Evolutionary conservation across 2,329 filamentous ascomycete species (phyloP).

Genomic region (Emergomyces africanus): DNA sequence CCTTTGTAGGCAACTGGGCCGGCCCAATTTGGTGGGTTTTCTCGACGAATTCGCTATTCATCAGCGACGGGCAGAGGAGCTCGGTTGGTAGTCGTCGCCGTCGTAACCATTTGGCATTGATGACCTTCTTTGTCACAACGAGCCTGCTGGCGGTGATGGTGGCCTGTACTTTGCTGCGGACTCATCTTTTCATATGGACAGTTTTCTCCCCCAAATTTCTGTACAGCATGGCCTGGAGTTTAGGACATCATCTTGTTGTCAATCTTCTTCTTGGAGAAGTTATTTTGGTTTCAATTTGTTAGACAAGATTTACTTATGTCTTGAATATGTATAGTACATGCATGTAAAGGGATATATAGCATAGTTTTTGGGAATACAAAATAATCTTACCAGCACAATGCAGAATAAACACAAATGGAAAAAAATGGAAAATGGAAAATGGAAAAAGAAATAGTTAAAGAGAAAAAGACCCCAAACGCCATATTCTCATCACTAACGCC

Average conservation of each 20-base stretch:
- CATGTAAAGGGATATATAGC: not conserved
- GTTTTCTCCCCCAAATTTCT: conserved; percentile 96
- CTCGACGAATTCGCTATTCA: conserved; percentile 35
- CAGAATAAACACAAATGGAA: not conserved
- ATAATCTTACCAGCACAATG: not conserved
- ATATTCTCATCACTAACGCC: not conserved
- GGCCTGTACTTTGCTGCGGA: conserved; percentile 70
- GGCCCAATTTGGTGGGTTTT: conserved; percentile 79
- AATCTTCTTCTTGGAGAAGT: conserved; percentile 52
- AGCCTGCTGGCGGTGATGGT: conserved; percentile 67
- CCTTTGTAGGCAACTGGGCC: conserved; percentile 84
- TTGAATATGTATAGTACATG: not conserved
- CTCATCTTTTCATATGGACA: conserved; percentile 96
- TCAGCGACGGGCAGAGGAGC: conserved; percentile 19
- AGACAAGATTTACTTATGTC: not conserved
- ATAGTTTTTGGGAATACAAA: not conserved
- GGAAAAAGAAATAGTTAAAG: not conserved
- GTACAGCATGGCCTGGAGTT: conserved; percentile 78
- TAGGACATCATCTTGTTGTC: conserved; percentile 65
- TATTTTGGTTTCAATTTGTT: conserved; percentile 36
- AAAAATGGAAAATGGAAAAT: no score
- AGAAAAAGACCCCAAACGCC: not conserved
- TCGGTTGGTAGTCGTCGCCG: conserved; percentile 19
- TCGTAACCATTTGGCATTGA: conserved; percentile 33
- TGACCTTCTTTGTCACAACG: conserved; percentile 58